Percentiles rank a stretch among this genome's conserved stretches.
These are phyloP conservation scores for Aspergillus sp. DNA, from an alignment of 2,329 filamentous ascomycete genomes.

Conservation along the genomic window DNA sequence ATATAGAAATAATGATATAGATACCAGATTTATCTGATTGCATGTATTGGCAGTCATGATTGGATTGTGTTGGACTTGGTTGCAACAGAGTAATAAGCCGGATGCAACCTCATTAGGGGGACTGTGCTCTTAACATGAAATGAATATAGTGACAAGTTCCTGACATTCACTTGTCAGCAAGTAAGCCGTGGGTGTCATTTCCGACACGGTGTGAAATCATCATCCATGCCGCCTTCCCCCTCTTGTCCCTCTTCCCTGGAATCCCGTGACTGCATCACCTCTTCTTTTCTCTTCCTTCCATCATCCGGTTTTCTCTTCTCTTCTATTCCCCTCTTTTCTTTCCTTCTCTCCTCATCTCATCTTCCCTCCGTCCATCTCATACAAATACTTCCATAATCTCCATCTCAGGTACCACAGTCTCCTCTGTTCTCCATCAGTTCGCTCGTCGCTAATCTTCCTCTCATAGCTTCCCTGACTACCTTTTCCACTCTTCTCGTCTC, in stretches of 20 bases:
- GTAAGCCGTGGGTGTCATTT: neutral
- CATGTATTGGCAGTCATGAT: neutral
- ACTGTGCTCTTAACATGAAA: too few relatives aligned
- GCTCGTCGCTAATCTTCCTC: neutral
- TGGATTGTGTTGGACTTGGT: neutral
- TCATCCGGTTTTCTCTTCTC: neutral
- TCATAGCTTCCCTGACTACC: neutral
- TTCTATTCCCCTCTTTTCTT: conserved; percentile 4
- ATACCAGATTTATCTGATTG: neutral
- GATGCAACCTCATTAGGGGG: too few relatives aligned
- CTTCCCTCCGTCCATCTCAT: neutral
- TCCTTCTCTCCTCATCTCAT: conserved; percentile 4
- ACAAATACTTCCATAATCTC: neutral
- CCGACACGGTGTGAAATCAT: neutral
- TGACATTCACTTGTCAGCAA: neutral
- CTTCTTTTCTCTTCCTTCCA: conserved; percentile 2
- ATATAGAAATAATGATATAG: neutral
- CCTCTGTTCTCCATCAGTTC: conserved; percentile 2
- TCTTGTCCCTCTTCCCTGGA: conserved; percentile 3
- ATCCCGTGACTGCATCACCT: neutral
- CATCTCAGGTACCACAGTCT: conserved; percentile 2
- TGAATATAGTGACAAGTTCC: too few relatives aligned
- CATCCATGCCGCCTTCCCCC: neutral
- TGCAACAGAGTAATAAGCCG: too few relatives aligned
- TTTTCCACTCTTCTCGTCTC: neutral